These are phyloP conservation scores for Limonium bicolor DNA, from an alignment of 148 eudicot genomes.

Conservation along the genomic window DNA sequence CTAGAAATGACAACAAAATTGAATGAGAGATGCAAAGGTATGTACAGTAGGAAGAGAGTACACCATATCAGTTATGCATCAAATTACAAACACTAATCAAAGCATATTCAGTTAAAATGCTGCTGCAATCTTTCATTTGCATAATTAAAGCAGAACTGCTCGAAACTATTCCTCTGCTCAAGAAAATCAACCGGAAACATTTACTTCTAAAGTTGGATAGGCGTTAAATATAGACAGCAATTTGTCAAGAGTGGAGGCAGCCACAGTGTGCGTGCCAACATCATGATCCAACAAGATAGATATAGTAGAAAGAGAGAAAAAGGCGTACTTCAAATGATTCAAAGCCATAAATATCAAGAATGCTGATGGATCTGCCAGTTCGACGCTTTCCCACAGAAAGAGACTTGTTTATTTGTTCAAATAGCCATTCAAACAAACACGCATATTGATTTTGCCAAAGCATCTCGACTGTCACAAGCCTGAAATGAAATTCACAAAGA, in stretches of 20 bases:
- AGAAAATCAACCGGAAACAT: no score
- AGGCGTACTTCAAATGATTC: constrained; percentile 83
- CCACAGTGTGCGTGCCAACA: not conserved
- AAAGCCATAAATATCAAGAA: constrained; percentile 98
- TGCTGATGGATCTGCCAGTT: constrained; percentile 92
- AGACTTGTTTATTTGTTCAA: constrained; percentile 94
- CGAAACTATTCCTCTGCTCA: constrained; percentile 83
- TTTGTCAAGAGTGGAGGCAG: not conserved
- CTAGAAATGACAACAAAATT: constrained; percentile 21
- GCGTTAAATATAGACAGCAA: constrained; percentile 5
- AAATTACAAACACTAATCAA: constrained; percentile 50
- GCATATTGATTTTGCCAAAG: constrained; percentile 91
- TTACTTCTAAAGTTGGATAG: not conserved
- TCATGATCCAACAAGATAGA: not conserved
- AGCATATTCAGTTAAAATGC: constrained; percentile 86
- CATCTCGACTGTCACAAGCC: constrained; percentile 93
- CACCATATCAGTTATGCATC: not conserved
- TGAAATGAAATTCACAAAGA: constrained; percentile 22
- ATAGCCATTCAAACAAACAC: constrained; percentile 96
- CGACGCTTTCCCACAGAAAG: constrained; percentile 81
- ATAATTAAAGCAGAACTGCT: constrained; percentile 96
- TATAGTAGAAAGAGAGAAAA: not conserved
- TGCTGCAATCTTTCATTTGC: constrained; percentile 97
- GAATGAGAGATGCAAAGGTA: not conserved
- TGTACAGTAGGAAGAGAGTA: not conserved